Base-by-base conservation (phyloP, 1,284 basidiomycete genomes). In the Malassezia japonica region DNA sequence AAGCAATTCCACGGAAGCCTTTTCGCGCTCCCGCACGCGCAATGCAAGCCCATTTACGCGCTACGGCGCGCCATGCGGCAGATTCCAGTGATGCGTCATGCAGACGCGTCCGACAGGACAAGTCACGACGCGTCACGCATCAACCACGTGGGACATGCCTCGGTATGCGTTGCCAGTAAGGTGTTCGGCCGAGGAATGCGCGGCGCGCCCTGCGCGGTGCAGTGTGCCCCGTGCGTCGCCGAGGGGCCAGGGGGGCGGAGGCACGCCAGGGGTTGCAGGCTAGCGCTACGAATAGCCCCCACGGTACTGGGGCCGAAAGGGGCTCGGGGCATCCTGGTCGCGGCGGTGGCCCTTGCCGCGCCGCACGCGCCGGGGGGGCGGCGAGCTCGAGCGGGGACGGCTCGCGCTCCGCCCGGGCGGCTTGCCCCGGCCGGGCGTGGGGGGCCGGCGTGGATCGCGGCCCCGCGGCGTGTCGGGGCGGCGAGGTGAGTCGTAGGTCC, bases 251-350 rank as follows among this genome's bases (percentile, higher is more conserved):
- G 28, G 16, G 15, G 36, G 38, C 32, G 32, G 2, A 2, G 5
- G 32, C 10, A n/a, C 32, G 10, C 32, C 27, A 28, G 6, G 27
- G 6, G 27, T 28, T 6, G 6, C 27, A 28, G 27, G 27, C 6
- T 28, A 16, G 21, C 38, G 23, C 49, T 46, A 51, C 36, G 41
- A 27, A 34, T 51, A 51, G n/a, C 49, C 49, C 3, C 49, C 49
- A 21, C 31, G 42, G 24, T 46, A 51, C 35, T 41, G 49, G 13
- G 49, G 49, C 21, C 31, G 35, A 34, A 51, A 51, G 3, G 28
- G 28, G 12, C 33, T n/a, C 18, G 23, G n/a, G 9, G 32, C 7
- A 9, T 10, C 20, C 15, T 4, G 5, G 27, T 16, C 12, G 16
- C 21, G 24, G 12, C 27, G 27, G 4, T 10, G 23, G 13, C 37